phyloP scores from a whole-genome alignment of 2,329 filamentous ascomycete genomes.

The Talaromyces sp. region DNA sequence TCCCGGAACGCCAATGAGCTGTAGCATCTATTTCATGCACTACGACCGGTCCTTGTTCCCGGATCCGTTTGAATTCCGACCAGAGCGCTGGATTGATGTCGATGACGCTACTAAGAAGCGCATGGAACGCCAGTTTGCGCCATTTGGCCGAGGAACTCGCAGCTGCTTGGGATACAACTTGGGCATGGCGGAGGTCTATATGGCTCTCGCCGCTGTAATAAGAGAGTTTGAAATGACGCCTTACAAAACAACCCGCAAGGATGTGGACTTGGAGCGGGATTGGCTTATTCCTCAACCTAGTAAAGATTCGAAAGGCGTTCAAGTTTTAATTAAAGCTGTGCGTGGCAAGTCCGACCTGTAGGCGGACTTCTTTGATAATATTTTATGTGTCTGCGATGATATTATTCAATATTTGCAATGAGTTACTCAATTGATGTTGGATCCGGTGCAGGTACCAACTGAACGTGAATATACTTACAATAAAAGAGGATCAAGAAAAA shows the following conservation, averaged over 20 bases:
- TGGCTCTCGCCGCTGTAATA: background rate
- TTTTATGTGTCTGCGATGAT: no score
- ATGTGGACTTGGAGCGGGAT: constrained; percentile 14
- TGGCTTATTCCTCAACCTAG: constrained; percentile 16
- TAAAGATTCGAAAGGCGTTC: constrained; percentile 16
- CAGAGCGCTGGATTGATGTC: constrained; percentile 24
- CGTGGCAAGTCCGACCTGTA: no score
- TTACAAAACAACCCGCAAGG: constrained; percentile 12
- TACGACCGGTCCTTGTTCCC: constrained; percentile 22
- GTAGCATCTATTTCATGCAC: constrained; percentile 19
- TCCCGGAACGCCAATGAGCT: constrained; percentile 1
- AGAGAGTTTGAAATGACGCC: constrained; percentile 11
- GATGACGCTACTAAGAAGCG: constrained; percentile 22
- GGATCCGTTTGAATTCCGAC: constrained; percentile 17
- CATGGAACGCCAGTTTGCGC: constrained; percentile 14
- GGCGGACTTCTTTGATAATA: no score
- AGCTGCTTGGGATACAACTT: constrained; percentile 40
- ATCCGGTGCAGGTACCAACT: no score
- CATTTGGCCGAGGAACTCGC: constrained; percentile 32
- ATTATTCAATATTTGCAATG: no score
- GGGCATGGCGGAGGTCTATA: constrained; percentile 20
- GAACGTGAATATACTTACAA: no score
- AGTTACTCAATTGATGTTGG: no score
- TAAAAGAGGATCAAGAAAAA: no score
- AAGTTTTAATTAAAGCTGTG: background rate